A percentile compares a stretch with the other conserved stretches of the same genome.
phyloP scores from a whole-genome alignment of 2,329 filamentous ascomycete species.

The Tolypocladium pustulatum region DNA sequence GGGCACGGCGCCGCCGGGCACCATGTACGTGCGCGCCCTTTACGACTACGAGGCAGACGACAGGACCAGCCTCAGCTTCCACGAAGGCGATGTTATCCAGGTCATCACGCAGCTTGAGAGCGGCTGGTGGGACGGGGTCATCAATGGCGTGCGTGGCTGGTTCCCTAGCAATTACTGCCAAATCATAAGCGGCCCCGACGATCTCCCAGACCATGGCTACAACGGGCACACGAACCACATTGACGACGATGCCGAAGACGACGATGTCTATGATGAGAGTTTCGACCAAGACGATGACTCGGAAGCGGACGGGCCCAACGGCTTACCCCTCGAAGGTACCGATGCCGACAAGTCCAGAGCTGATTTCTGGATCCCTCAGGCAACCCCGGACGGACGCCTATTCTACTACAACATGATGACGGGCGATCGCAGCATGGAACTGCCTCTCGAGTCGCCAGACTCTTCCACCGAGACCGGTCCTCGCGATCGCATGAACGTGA shows the following conservation, averaged over 20 bases:
- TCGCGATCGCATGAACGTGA: constrained; percentile 77
- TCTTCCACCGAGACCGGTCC: constrained; percentile 75
- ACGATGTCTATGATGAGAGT: constrained; percentile 56
- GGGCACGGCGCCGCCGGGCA: constrained; percentile 48
- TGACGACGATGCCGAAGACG: constrained; percentile 54
- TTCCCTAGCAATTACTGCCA: constrained; percentile 99
- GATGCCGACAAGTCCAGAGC: constrained; percentile 66
- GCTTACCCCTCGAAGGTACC: constrained; percentile 59
- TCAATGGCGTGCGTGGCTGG: constrained; percentile 94
- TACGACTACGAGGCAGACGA: constrained; percentile 99
- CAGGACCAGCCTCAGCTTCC: constrained; percentile 91
- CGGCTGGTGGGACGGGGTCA: constrained; percentile 98
- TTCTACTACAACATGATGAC: constrained; percentile 99
- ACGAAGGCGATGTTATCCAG: constrained; percentile 93
- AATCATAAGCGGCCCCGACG: constrained; percentile 66
- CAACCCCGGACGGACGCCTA: constrained; percentile 80
- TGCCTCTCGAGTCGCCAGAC: constrained; percentile 83
- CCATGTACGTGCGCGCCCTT: constrained; percentile 86
- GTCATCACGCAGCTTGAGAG: constrained; percentile 97
- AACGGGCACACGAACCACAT: constrained; percentile 43
- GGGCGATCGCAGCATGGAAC: constrained; percentile 85
- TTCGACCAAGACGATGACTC: constrained; percentile 57
- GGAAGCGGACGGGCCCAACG: constrained; percentile 47
- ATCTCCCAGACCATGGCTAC: constrained; percentile 52
- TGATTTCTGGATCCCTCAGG: constrained; percentile 97